Evolutionary conservation across 345 rosid species (phyloP), one percentile per base, ranked within the genome.

Genomic region (Salix suchowensis): DNA sequence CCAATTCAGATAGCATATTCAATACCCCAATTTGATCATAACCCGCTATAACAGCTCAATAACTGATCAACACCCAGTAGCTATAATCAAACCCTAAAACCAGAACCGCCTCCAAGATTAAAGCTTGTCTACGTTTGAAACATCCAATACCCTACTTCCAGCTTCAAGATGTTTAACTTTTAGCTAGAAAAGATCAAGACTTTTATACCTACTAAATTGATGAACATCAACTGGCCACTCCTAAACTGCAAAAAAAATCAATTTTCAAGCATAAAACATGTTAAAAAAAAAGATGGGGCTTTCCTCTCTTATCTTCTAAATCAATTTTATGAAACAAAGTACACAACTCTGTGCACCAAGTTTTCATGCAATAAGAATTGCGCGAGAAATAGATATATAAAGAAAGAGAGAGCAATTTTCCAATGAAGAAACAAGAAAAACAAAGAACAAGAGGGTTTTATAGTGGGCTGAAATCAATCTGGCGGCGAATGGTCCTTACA

Each of bases 401-500:
- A 0, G 7, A n/a, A 67, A 36, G 42, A 40, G 54, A 26, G 54
- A 26, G 68, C 68, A 71, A 68, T 14, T 55, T 42, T 61, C 55
- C 55, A 15, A 32, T 13, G 48, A 50, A 40, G 11, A 46, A 37
- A 42, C 19, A 40, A 26, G 71, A 68, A 48, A 32, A 74, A 73
- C 55, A 66, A 32, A 46, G 50, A 58, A 64, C 37, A 37, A 60
- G 24, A 18, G 62, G 32, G 5, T 34, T 11, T 34, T 65, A 30
- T 78, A 60, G 82, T 89, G 85, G 87, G 81, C 71, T 76, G 78
- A 72, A 89, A 89, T 88, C 81, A 87, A 84, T 83, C 86, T 82
- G 94, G 93, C 94, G 97, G 97, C 96, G 90, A 88, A 81, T 82
- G 81, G 82, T 82, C 86, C 85, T 83, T 88, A 78, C 86, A 94